Base-by-base conservation (phyloP, 768 basidiomycete genomes). In the Rhizopogon vinicolor region DNA sequence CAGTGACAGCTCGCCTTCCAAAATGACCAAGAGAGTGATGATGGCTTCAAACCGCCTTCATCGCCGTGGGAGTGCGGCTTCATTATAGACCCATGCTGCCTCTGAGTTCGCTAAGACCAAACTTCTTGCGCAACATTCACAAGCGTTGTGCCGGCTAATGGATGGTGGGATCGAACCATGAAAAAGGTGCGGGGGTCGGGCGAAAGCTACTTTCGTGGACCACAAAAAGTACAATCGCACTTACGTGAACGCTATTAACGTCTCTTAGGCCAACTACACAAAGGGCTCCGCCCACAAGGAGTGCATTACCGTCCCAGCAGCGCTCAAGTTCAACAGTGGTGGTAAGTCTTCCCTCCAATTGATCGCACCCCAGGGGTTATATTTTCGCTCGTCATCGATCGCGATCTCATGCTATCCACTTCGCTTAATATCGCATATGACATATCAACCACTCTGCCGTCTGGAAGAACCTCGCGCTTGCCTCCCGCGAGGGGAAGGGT, bases 391-490 rank as follows among this genome's bases (percentile, higher is more conserved):
- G 44, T 39, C 35, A 62, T 65, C 56, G 49, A 51, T 50, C 10
- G 29, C 40, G 13, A 42, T 63, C 57, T 41, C 44, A 33, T 28
- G 43, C 53, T 40, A 60, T 53, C 8, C 29, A 48, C 33, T 48
- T 19, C 19, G 8, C 37, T 2, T 41, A 55, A 66, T 64, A 25
- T 25, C 25, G 3, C 25, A 25, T 25, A 88, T 86, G 89, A 9
- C 93, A 91, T 74, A 90, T 94, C 79, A 93, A 94, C 75, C 92
- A 93, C 77, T 89, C 93, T 51, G 84, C 95, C 56, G 97, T 98
- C 82, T 97, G 95, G 95, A 88, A 83, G 76, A 95, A 94, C 78
- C 79, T 97, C 53, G 86, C 92, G 3, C 90, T 90, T 2, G 64
- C 82, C 28, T 68, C 75, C 5, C 61, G 66, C 14, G 75, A 77